Base-by-base conservation (phyloP, 2,329 filamentous ascomycete species). In the Ilyonectria destructans region DNA sequence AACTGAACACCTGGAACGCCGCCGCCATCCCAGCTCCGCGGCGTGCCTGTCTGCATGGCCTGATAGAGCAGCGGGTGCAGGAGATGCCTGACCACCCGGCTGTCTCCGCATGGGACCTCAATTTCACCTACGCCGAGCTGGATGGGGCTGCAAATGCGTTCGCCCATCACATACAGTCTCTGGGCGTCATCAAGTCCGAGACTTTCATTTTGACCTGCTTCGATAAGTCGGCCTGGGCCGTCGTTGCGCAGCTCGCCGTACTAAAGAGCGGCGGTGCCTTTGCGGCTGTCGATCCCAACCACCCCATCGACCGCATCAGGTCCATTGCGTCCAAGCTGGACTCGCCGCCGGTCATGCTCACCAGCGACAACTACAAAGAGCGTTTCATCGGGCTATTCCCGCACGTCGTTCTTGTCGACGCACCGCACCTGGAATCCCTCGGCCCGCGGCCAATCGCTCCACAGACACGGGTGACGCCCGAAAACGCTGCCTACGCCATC, bases 131-230 rank as follows among this genome's bases (percentile, higher is more conserved):
- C 37, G 51, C 29, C 15, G 51, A 63, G 60, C 60, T 63, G 19
- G 52, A 63, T 21, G 26, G 31, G 6, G 43, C 43, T 26, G 33
- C 60, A 40, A 63, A 29, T 26, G 21, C 37, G 13, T 37, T 63
- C 15, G 52, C 49, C 9, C 52, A 57, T 40, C 29, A 57, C 40
- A 21, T 63, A 3, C 49, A 57, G 17, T 49, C 51, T 29, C n/a
- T 57, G 31, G 60, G 60, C 15, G 43, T 51, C 19, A 35, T 33
- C 37, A 21, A n/a, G 2, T 40, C 58, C 4, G 58, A 62, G 10
- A 43, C 9, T 6, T 46, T 81, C 0, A 74, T 82, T 6, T 79
- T 80, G 1, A 61, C 82, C 37, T 71, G 62, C 33, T 74, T 74
- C 40, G 70, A 73, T 4, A 78, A 78, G 69, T 77, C 74, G 5